Evolutionary conservation across 345 rosid species (phyloP).

Genomic region (Aquilaria sinensis): DNA sequence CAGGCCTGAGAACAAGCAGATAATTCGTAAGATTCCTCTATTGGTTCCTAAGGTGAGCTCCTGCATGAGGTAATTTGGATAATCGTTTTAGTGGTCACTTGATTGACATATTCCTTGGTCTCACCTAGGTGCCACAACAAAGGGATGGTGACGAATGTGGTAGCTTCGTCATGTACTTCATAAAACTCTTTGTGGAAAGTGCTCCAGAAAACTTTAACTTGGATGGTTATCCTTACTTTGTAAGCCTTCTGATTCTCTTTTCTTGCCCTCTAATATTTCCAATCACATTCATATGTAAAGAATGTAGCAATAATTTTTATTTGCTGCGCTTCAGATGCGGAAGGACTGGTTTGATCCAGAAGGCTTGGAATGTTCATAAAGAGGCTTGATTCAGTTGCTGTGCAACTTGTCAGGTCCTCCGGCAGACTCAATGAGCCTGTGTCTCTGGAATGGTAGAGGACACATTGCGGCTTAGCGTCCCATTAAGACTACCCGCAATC

Average conservation of each 20-base stretch:
- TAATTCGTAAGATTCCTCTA: conserved; percentile 42
- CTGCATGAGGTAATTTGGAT: not conserved
- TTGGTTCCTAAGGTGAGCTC: conserved; percentile 47
- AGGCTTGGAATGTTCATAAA: conserved; percentile 33
- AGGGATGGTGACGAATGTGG: conserved; percentile 64
- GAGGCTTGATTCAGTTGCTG: conserved; percentile 23
- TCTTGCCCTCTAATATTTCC: not conserved
- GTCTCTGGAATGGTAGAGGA: too few relatives aligned
- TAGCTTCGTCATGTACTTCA: conserved; percentile 59
- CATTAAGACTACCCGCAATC: too few relatives aligned
- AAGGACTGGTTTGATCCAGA: conserved; percentile 54
- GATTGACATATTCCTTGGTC: not conserved
- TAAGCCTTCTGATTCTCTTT: conserved; percentile 20
- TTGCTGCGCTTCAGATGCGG: conserved; percentile 38
- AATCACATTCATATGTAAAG: not conserved
- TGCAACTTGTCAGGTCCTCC: not conserved
- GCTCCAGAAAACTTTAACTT: conserved; percentile 45
- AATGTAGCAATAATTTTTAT: not conserved
- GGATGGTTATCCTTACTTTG: conserved; percentile 42
- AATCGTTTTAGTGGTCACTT: not conserved
- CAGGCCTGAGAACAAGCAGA: conserved; percentile 31
- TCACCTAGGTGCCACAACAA: conserved; percentile 70
- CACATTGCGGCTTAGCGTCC: too few relatives aligned
- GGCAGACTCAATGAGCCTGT: too few relatives aligned
- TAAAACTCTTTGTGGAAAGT: conserved; percentile 43